These are phyloP conservation scores for Trapa incisa DNA, from an alignment of 345 rosid species.

Conservation along the genomic window DNA sequence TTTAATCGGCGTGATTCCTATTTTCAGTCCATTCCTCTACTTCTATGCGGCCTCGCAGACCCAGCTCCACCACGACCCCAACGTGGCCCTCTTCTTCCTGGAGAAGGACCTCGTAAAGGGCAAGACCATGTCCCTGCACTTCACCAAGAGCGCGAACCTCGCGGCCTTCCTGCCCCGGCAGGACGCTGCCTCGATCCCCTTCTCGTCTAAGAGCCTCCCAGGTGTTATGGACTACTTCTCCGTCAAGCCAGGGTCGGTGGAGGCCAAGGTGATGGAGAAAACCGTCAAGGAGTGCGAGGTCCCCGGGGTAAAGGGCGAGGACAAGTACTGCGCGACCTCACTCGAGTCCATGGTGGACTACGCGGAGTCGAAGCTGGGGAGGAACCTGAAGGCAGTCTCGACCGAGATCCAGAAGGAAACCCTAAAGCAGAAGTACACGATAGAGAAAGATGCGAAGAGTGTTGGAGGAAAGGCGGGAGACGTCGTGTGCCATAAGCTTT, in stretches of 20 bases:
- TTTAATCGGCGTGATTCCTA: conserved; percentile 39
- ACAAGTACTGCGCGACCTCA: conserved; percentile 65
- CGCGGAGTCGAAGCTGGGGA: conserved; percentile 53
- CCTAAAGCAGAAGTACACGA: conserved; percentile 32
- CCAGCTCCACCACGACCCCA: conserved; percentile 52
- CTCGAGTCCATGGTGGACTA: conserved; percentile 78
- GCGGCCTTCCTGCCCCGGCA: conserved; percentile 55
- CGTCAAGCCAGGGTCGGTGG: conserved; percentile 44
- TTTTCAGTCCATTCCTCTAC: conserved; percentile 23
- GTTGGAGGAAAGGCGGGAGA: conserved; percentile 11
- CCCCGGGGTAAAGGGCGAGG: conserved; percentile 53
- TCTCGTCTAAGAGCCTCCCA: conserved; percentile 40
- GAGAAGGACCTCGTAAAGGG: conserved; percentile 58
- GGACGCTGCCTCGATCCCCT: conserved; percentile 45
- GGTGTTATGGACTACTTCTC: conserved; percentile 39
- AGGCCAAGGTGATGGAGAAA: conserved; percentile 49
- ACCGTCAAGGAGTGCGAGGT: conserved; percentile 60
- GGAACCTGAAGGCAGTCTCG: conserved; percentile 38
- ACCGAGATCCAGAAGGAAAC: conserved; percentile 41
- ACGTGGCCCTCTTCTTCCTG: conserved; percentile 64
- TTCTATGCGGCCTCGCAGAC: conserved; percentile 31
- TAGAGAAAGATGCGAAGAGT: conserved; percentile 30
- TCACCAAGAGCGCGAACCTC: conserved; percentile 28
- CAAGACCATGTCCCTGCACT: conserved; percentile 41
- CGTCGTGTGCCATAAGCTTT: conserved; percentile 75